Evolutionary conservation across 2,329 filamentous ascomycete species (phyloP).

Genomic region (Trichoderma afroharzianum): DNA sequence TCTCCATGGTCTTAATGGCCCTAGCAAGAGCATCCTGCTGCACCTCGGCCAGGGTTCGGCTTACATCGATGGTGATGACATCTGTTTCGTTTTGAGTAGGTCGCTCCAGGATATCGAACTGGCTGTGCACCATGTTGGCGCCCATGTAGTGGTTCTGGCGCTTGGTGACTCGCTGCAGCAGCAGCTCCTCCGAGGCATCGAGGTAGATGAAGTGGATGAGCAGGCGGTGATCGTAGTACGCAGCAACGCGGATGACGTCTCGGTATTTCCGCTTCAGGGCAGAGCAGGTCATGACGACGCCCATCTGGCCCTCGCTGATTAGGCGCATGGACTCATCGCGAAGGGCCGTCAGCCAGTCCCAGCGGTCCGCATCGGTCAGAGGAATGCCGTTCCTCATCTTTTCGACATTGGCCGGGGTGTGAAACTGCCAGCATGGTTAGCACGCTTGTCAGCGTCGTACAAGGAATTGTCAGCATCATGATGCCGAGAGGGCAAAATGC

Average conservation of each 20-base stretch:
- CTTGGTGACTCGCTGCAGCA: slow-evolving; percentile 69
- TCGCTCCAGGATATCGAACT: slow-evolving; percentile 83
- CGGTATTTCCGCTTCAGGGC: slow-evolving; percentile 96
- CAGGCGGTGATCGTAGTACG: slow-evolving; percentile 70
- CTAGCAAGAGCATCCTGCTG: slow-evolving; percentile 55
- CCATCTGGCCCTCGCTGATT: slow-evolving; percentile 55
- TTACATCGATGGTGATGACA: slow-evolving; percentile 68
- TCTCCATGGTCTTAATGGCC: slow-evolving; percentile 50
- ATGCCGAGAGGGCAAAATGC: slow-evolving; percentile 27
- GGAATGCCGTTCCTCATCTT: slow-evolving; percentile 87
- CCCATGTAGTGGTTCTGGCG: slow-evolving; percentile 94
- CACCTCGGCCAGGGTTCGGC: slow-evolving; percentile 55
- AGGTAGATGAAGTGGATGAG: slow-evolving; percentile 92
- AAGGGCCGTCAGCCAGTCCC: slow-evolving; percentile 89
- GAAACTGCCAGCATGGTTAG: slow-evolving; percentile 52
- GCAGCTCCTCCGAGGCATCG: slow-evolving; percentile 68
- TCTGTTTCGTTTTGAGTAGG: slow-evolving; percentile 69
- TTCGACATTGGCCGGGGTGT: slow-evolving; percentile 73
- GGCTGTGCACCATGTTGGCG: slow-evolving; percentile 88
- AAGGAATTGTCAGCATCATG: background rate
- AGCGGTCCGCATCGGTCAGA: slow-evolving; percentile 87
- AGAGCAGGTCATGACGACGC: slow-evolving; percentile 94
- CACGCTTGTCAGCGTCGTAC: background rate
- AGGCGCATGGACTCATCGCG: slow-evolving; percentile 63
- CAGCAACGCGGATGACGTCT: slow-evolving; percentile 80